Percentiles rank a stretch among this genome's conserved stretches.
phyloP scores from a whole-genome alignment of 2,329 filamentous ascomycete genomes.

The Cadophora sp. region DNA sequence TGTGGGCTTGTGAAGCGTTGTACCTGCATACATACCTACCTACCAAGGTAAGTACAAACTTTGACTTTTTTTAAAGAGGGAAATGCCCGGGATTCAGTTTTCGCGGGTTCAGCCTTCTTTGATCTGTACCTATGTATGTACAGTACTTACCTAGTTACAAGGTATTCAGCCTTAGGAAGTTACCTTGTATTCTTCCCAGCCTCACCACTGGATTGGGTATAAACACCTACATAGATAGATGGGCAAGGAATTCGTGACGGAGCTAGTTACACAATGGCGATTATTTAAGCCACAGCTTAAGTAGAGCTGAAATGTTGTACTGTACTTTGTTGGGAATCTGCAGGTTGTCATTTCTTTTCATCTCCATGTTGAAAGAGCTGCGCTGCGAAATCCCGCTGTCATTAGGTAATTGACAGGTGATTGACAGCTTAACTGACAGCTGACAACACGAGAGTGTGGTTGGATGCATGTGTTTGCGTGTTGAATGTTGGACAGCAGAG shows the following conservation, averaged over 20 bases:
- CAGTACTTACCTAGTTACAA: too few species aligned
- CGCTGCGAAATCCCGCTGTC: constrained; percentile 7
- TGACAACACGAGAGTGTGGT: too few species aligned
- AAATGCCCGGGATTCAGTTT: not conserved
- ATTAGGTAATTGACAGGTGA: constrained; percentile 1
- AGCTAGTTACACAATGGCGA: not conserved
- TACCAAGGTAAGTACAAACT: too few species aligned
- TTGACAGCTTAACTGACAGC: constrained; percentile 9
- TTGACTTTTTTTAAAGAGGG: too few species aligned
- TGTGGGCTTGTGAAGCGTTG: not conserved
- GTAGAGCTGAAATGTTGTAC: too few species aligned
- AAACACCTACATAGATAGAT: too few species aligned
- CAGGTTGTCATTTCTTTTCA: not conserved
- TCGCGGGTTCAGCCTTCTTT: constrained; percentile 4
- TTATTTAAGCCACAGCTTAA: not conserved
- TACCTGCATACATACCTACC: not conserved
- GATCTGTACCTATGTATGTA: too few species aligned
- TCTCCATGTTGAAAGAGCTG: not conserved
- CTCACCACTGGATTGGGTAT: too few species aligned
- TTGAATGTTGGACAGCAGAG: too few species aligned
- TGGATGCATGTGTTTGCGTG: not conserved
- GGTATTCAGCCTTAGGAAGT: too few species aligned
- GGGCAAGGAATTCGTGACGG: not conserved
- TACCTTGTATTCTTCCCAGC: too few species aligned
- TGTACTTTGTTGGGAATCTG: too few species aligned